Base-by-base conservation (phyloP, 2,329 filamentous ascomycete species). In the Penicillium sclerotiorum region DNA sequence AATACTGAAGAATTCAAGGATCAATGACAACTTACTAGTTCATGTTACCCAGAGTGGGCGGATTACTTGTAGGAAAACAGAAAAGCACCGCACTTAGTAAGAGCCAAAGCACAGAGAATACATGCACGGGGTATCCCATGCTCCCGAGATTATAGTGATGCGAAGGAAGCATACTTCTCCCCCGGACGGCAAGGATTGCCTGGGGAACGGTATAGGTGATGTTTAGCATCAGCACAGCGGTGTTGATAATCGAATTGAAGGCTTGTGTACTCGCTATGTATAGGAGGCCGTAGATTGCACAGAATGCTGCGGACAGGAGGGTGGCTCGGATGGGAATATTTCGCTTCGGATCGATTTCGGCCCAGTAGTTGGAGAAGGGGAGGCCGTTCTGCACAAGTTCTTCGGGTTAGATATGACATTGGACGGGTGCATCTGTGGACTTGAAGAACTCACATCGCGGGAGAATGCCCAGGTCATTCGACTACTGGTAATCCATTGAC, bases 241-340 rank as follows among this genome's bases (percentile, higher is more conserved):
- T 57, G 7, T 50, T 67, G 36, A 70, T 59, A 35, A 71, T 69
- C 0, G 67, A 68, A 45, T 68, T 70, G 52, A 69, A 71, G 1
- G 68, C 68, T 2, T 55, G 52, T 1, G 60, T 67, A 21, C 52
- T 60, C 1, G 62, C 65, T 17, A 71, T 52, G 30, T 71, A 70
- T 5, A 71, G 44, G 1, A 71, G 46, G 4, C 68, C 68, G 27
- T 69, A 71, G 4, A 69, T 22, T 2, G 43, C 9, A 17, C 22
- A 27, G 11, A 41, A 41, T 11, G 11, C 46, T 5, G 58, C 53
- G 0, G 67, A 61, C 2, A 61, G 49, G 5, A 66, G 23, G 0
- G 66, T 71, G 2, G 67, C 60, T 1, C 62, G 57, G 8, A 69
- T 49, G 5, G 69, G 68, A 23, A 66, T 61, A 5, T 61, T 22